A percentile compares a stretch with the other conserved stretches of the same genome.
Conservation (phyloP, 2,329 filamentous ascomycete species). For the Monilinia vaccinii-corymbosi region DNA sequence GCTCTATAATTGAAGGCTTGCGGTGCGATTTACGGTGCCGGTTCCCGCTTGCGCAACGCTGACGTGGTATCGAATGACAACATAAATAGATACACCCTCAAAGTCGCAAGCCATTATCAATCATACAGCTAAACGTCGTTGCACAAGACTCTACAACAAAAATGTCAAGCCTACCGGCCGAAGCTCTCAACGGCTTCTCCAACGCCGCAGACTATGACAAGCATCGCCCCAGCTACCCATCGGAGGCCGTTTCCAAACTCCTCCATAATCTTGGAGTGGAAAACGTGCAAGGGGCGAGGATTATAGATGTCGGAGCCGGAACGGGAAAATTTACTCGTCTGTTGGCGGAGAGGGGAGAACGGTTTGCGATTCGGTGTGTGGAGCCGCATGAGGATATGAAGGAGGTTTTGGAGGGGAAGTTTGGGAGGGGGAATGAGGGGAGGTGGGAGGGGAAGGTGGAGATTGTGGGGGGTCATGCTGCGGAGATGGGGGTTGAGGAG, state of each 20-base stretch:
- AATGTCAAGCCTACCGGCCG: conserved; percentile 15
- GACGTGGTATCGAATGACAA: neutral
- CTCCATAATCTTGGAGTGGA: conserved; percentile 46
- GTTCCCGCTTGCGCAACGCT: neutral
- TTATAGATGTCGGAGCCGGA: conserved; percentile 59
- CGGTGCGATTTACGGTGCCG: neutral
- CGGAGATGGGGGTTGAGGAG: conserved; percentile 44
- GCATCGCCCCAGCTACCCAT: conserved; percentile 58
- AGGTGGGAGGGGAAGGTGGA: conserved; percentile 42
- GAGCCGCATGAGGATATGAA: conserved; percentile 62
- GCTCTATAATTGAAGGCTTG: neutral
- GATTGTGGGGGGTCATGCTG: conserved; percentile 49
- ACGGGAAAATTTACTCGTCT: conserved; percentile 63
- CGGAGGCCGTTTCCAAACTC: conserved; percentile 47
- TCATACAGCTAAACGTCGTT: neutral
- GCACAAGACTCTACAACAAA: neutral
- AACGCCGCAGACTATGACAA: conserved; percentile 57
- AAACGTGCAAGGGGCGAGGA: conserved; percentile 36
- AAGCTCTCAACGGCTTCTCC: conserved; percentile 44
- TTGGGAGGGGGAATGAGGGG: conserved; percentile 34
- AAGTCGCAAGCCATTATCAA: neutral
- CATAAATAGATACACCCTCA: neutral
- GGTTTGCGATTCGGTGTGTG: conserved; percentile 50
- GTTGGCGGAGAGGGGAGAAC: conserved; percentile 48
- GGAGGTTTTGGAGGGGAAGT: conserved; percentile 48